A percentile compares a stretch with the other conserved stretches of the same genome.
Evolutionary conservation across 257 asterid species (phyloP).

Genomic region (Petunia axillaris): DNA sequence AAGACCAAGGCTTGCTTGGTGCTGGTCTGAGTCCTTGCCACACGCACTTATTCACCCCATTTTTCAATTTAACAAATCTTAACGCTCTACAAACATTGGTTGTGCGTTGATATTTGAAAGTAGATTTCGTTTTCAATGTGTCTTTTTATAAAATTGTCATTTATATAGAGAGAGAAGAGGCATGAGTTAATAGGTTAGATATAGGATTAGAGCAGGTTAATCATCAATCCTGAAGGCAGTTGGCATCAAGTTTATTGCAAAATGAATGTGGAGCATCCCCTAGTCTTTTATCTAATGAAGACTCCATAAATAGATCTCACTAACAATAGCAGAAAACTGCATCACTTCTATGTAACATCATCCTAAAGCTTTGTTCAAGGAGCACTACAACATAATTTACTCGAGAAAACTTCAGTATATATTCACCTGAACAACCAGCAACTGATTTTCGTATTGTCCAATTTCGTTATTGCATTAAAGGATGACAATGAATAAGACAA

Average conservation of each 20-base stretch:
- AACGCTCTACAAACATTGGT: too few species aligned
- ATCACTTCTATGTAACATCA: not conserved
- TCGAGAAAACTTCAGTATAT: not conserved
- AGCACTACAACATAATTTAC: not conserved
- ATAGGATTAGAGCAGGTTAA: not conserved
- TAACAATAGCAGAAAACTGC: not conserved
- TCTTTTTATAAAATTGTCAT: not conserved
- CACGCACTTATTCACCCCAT: too few species aligned
- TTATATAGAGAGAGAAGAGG: not conserved
- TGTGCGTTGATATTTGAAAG: not conserved
- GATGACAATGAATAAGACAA: not conserved
- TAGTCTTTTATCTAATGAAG: too few species aligned
- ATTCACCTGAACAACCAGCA: slow-evolving; percentile 7
- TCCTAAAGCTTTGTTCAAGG: slow-evolving; percentile 11
- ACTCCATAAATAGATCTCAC: not conserved
- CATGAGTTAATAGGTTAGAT: not conserved
- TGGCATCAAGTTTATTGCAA: too few species aligned
- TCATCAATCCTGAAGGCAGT: too few species aligned
- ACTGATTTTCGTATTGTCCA: slow-evolving; percentile 1
- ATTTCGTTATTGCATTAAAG: slow-evolving; percentile 8
- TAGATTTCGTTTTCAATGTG: too few species aligned
- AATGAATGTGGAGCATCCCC: too few species aligned
- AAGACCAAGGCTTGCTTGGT: too few species aligned
- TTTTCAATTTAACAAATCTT: too few species aligned
- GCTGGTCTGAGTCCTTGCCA: too few species aligned